Evolutionary conservation across 176 grass and related monocot species (phyloP), one percentile per base, ranked within the genome.

Genomic region (Cocos nucifera): DNA sequence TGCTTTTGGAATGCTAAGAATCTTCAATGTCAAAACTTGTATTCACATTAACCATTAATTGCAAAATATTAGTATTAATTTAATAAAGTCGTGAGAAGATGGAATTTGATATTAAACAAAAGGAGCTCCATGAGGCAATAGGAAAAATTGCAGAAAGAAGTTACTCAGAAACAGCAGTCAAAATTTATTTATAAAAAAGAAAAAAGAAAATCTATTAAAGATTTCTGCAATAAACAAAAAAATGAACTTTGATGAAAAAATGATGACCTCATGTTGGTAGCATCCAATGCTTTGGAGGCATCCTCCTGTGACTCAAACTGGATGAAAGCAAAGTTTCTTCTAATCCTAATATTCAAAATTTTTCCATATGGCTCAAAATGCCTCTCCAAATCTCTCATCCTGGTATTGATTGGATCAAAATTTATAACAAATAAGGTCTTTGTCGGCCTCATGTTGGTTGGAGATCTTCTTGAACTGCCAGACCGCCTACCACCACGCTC

Each of bases 381-480:
- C 56, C 71, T 82, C 70, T 98, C 93, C 63, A 98, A 58, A 78
- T 98, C 87, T 82, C 74, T 85, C 35, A 84, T 85, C 66, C 93
- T 90, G 24, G 93, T 98, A 71, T 69, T 80, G 62, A 98, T 80
- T 17, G 93, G 88, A 59, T 98, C 93, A 81, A 98, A 98, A 75
- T 98, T 98, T 53, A 98, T 98, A 30, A 98, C 93, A 73, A 98
- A 98, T 66, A 98, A 73, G 6, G 93, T 98, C 74, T 98, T 98
- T 16, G 93, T 88, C 8, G 88, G 93, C 69, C 19, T 92, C 21
- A 58, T 67, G 56, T 77, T 92, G 58, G 54, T 80, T 64, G 88
- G 93, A 32, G 93, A 98, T 59, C 77, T 82, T 59, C 75, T 90
- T 18, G 67, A 88, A 73, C 79, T 75, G 18, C 93, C 83, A 66